phyloP scores from a whole-genome alignment of 495 filamentous ascomycete genomes.

The Penicillium longicatenatum region DNA sequence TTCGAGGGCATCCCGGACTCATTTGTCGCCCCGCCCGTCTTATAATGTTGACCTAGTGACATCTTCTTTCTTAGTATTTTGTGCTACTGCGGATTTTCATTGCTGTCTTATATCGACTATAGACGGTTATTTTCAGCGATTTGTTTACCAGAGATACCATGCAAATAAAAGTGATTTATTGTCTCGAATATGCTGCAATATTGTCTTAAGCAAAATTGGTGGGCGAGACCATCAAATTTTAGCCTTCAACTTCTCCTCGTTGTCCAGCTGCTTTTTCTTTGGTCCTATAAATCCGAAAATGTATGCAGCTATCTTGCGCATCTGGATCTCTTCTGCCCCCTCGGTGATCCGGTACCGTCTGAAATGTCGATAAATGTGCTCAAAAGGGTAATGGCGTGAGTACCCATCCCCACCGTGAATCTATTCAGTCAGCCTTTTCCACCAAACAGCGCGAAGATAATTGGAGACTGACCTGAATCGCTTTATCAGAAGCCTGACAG shows the following conservation, averaged over 20 bases:
- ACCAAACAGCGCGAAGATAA: not conserved
- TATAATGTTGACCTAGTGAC: constrained; percentile 24
- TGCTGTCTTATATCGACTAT: constrained; percentile 12
- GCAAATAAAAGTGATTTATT: constrained; percentile 23
- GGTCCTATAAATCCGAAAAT: constrained; percentile 45
- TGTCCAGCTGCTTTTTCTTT: constrained; percentile 19
- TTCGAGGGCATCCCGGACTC: constrained; percentile 51
- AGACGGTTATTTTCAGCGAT: constrained; percentile 16
- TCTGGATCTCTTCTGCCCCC: constrained; percentile 25
- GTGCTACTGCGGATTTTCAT: not conserved
- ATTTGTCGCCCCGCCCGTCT: constrained; percentile 43
- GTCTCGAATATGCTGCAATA: not conserved
- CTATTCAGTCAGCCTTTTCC: constrained; percentile 13
- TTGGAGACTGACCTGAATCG: constrained; percentile 49
- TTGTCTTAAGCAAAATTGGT: not conserved
- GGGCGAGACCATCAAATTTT: not conserved
- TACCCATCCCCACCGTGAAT: constrained; percentile 56
- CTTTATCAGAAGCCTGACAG: constrained; percentile 59
- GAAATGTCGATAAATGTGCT: constrained; percentile 56
- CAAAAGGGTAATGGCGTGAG: constrained; percentile 49
- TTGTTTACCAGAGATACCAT: constrained; percentile 27
- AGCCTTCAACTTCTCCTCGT: constrained; percentile 12
- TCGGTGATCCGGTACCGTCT: constrained; percentile 53
- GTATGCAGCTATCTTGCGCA: constrained; percentile 44
- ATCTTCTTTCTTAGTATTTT: not conserved